phyloP scores from a whole-genome alignment of 805 yeast genomes.

The Yamadazyma philogaea region DNA sequence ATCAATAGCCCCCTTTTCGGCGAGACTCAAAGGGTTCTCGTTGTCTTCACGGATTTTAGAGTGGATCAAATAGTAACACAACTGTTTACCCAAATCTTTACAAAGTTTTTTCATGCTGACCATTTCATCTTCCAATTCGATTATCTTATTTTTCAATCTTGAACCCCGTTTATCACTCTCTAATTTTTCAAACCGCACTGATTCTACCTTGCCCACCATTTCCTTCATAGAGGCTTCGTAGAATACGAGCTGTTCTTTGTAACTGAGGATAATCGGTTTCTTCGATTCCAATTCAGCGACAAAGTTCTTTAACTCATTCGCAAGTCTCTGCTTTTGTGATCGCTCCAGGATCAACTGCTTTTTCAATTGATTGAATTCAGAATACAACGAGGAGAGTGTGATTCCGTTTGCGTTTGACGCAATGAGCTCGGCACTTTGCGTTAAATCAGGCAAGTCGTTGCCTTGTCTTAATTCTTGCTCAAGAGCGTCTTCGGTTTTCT shows the following conservation, averaged over 20 bases:
- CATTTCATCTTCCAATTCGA: slow-evolving; percentile 47
- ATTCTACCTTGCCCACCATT: slow-evolving; percentile 51
- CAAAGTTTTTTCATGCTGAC: slow-evolving; percentile 53
- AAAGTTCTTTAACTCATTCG: slow-evolving; percentile 66
- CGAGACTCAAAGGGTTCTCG: slow-evolving; percentile 58
- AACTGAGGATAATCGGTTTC: slow-evolving; percentile 69
- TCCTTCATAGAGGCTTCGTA: slow-evolving; percentile 55
- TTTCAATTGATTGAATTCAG: slow-evolving; percentile 62
- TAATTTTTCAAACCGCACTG: slow-evolving; percentile 48
- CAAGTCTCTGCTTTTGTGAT: slow-evolving; percentile 65
- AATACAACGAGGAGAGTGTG: slow-evolving; percentile 61
- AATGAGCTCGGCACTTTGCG: slow-evolving; percentile 55
- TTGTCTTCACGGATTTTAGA: slow-evolving; percentile 53
- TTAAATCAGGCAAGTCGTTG: slow-evolving; percentile 41
- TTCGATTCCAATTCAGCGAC: slow-evolving; percentile 73
- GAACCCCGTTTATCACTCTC: slow-evolving; percentile 40
- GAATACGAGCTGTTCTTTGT: slow-evolving; percentile 56
- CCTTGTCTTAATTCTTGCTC: slow-evolving; percentile 38
- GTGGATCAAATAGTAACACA: slow-evolving; percentile 71
- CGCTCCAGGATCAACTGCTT: slow-evolving; percentile 68
- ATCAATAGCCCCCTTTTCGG: slow-evolving; percentile 64
- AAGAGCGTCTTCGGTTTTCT: slow-evolving; percentile 40
- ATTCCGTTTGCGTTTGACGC: slow-evolving; percentile 48
- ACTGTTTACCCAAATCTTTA: slow-evolving; percentile 75
- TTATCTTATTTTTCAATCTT: slow-evolving; percentile 27